These are phyloP conservation scores for Suillus tomentosus DNA, from an alignment of 768 basidiomycete genomes.

Conservation along the genomic window DNA sequence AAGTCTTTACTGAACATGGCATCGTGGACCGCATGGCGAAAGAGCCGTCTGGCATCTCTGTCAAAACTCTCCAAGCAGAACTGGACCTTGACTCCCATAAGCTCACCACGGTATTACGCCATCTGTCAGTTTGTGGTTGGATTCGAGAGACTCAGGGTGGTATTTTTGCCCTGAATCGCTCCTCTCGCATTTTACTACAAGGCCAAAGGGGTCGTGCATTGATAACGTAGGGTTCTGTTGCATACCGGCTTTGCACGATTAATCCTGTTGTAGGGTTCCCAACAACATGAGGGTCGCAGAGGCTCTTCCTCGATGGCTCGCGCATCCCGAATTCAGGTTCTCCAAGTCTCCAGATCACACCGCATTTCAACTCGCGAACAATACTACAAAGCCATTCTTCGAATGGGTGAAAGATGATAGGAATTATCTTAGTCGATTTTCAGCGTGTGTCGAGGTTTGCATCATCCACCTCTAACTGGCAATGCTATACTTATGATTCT, in stretches of 20 bases:
- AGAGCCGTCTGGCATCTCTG: constrained; percentile 17
- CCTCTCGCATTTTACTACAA: constrained; percentile 17
- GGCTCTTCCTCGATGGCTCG: constrained; percentile 16
- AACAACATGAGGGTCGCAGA: constrained; percentile 18
- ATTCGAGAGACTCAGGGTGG: constrained; percentile 21
- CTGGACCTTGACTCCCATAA: constrained; percentile 20
- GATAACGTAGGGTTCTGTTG: constrained; percentile 14
- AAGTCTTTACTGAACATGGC: constrained; percentile 21
- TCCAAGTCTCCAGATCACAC: constrained; percentile 25
- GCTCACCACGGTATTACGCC: constrained; percentile 20
- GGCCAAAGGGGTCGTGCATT: constrained; percentile 22
- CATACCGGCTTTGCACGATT: not conserved
- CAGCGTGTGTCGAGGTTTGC: constrained; percentile 5
- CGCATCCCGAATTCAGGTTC: constrained; percentile 22
- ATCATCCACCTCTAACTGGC: not conserved
- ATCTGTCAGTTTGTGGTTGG: constrained; percentile 22
- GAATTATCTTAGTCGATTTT: not conserved
- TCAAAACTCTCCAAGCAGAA: constrained; percentile 16
- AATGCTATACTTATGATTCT: not conserved
- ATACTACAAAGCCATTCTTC: constrained; percentile 40
- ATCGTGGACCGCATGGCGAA: constrained; percentile 22
- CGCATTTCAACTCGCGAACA: constrained; percentile 41
- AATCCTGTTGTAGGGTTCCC: constrained; percentile 15
- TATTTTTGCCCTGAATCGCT: constrained; percentile 22
- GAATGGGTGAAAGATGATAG: constrained; percentile 19